phyloP scores from a whole-genome alignment of 345 rosid species.

The Corymbia maculata region DNA sequence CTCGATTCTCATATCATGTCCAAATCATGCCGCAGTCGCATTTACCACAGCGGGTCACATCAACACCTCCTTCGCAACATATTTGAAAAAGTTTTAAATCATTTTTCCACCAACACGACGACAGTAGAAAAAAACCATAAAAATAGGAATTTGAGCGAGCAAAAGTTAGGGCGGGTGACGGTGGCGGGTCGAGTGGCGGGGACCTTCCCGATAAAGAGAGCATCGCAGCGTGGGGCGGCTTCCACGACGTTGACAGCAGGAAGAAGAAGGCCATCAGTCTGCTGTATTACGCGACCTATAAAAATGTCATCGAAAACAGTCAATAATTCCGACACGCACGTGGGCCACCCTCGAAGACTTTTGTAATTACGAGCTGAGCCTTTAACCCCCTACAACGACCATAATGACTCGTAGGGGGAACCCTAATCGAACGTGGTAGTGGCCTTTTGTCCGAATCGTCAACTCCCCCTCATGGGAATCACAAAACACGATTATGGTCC shows the following conservation, averaged over 20 bases:
- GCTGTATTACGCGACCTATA: neutral
- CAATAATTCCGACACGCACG: neutral
- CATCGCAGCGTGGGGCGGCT: neutral
- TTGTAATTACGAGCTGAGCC: neutral
- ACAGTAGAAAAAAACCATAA: neutral
- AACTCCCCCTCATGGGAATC: neutral
- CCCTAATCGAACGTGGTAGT: neutral
- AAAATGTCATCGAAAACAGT: neutral
- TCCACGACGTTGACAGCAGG: neutral
- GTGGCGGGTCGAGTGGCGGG: neutral
- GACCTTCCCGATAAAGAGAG: neutral
- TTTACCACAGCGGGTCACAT: neutral
- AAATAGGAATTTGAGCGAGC: neutral
- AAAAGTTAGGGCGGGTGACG: neutral
- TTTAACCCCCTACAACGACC: neutral
- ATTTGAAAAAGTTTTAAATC: neutral
- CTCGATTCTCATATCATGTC: neutral
- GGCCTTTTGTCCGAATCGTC: neutral
- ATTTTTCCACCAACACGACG: neutral
- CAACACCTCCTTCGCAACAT: neutral
- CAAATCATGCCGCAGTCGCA: neutral
- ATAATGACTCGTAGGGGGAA: neutral
- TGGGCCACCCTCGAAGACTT: neutral
- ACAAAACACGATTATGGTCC: neutral
- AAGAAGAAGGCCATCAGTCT: neutral